These are phyloP conservation scores for Keithomyces neogunnii DNA, from an alignment of 2,329 filamentous ascomycete genomes.

Conservation along the genomic window DNA sequence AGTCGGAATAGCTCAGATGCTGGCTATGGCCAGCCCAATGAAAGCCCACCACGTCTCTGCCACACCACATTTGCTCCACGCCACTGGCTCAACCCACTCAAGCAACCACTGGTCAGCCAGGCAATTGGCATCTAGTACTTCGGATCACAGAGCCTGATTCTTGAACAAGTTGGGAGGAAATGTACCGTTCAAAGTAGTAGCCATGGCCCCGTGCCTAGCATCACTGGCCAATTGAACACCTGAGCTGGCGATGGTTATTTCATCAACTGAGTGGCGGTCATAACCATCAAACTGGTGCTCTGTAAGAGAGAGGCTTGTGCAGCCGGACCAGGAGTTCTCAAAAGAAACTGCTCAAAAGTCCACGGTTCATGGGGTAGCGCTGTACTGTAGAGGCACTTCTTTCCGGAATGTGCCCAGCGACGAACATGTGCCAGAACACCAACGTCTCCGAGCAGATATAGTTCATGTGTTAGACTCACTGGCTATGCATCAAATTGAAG, in stretches of 20 bases:
- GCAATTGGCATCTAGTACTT: slow-evolving; percentile 8
- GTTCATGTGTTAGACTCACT: too few relatives aligned
- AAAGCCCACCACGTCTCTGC: slow-evolving; percentile 26
- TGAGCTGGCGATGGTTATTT: not conserved
- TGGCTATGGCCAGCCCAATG: slow-evolving; percentile 20
- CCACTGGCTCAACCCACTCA: slow-evolving; percentile 8
- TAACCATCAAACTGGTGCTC: not conserved
- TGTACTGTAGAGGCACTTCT: too few relatives aligned
- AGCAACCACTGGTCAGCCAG: slow-evolving; percentile 10
- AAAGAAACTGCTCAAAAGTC: too few relatives aligned
- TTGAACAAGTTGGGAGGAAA: not conserved
- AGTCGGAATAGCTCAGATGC: slow-evolving; percentile 1
- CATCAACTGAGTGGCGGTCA: not conserved
- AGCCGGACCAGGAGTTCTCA: too few relatives aligned
- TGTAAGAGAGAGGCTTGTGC: too few relatives aligned
- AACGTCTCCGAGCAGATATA: too few relatives aligned
- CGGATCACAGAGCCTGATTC: slow-evolving; percentile 9
- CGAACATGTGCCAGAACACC: too few relatives aligned
- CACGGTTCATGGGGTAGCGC: too few relatives aligned
- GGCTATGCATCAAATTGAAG: too few relatives aligned
- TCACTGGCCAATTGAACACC: not conserved
- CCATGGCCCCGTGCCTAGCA: not conserved
- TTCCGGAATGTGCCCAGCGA: too few relatives aligned
- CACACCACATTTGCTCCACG: slow-evolving; percentile 14
- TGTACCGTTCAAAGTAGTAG: not conserved